Base-by-base conservation (phyloP, 1,139 yeast genomes). In the Suhomyces kunorum region DNA sequence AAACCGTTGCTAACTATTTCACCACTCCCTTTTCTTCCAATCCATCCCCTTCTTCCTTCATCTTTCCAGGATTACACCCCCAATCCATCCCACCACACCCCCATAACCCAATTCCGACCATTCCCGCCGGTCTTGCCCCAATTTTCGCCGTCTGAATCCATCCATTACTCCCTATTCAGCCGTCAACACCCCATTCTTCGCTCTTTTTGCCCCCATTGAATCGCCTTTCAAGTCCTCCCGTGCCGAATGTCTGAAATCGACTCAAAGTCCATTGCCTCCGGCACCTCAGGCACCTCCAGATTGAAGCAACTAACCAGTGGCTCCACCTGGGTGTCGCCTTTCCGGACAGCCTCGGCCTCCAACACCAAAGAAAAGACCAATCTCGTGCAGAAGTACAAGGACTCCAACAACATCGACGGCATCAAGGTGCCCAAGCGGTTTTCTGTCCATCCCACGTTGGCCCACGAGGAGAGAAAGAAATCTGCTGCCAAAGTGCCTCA, bases 241-340 rank as follows among this genome's bases (percentile, higher is more conserved):
- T 2, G 14, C 28, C 23, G 23, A 16, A 59, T 56, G 63, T 55
- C 63, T 43, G 61, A 59, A 48, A 53, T 54, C 30, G 49, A 47
- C 26, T 11, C 44, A 20, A 32, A 44, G 14, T 35, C 45, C 28
- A 33, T 39, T 12, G 18, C 32, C 16, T 34, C 48, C 26, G 43
- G 40, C 25, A 43, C 37, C 36, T 39, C 51, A 9, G 31, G 40
- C 23, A 30, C 39, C 13, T 35, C 36, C 28, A 20, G 61, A 46
- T 66, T 71, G 54, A 71, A 70, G 55, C 59, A 68, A 51, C 64
- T 69, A 58, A 56, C 74, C 14, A 50, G 65, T 26, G 59, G 66
- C 32, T 59, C 64, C 18, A 55, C 63, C 6, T 77, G 81, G 81
- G 69, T 72, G 9, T 75, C 81, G 6, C 81, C 81, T 7, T 77